Base-by-base conservation (phyloP, 495 filamentous ascomycete species). In the Platismatia glauca region DNA sequence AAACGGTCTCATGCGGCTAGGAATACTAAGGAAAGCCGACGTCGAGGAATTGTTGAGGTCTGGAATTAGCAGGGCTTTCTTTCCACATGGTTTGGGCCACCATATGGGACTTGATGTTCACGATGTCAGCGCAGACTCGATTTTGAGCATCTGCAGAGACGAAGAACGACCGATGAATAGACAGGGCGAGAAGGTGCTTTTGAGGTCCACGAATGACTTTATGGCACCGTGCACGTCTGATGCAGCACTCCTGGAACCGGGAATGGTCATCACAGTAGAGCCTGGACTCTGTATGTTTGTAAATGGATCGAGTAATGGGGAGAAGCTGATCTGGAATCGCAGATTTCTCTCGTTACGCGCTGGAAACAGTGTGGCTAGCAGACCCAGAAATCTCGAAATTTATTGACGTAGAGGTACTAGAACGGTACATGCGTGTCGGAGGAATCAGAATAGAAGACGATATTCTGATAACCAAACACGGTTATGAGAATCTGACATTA, bases 371-470 rank as follows among this genome's bases (percentile, higher is more conserved):
- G 18, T 39, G 53, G 9, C 34, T 60, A 34, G 8, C 39, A 0
- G 24, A 52, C 7, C 33, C 44, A 18, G 31, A 39, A 0, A 24
- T 60, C 11, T 44, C 58, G 24, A 76, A 79, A 53, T 92, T 83
- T 69, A 91, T 97, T 73, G 82, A 96, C 76, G 80, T 79, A 59
- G 78, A 82, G 7, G 82, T 86, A 46, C 79, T 94, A 5, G 81
- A 82, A n/a, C 79, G 81, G 65, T 96, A 89, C 69, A 86, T 87
- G 65, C 78, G 77, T 27, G 84, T 96, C 31, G 93, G 93, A 24
- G 92, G 93, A 22, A 90, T 93, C 27, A 82, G 93, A 41, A 92
- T 97, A 66, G 93, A 97, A 75, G 93, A 96, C 73, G 87, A 91
- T 72, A 86, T 96, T 55, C 78, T 95, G 13, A 84, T 96, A 20